Percentiles rank a stretch among this genome's conserved stretches.
These are phyloP conservation scores for Botrytis sinoallii DNA, from an alignment of 2,329 filamentous ascomycete species.

Conservation along the genomic window DNA sequence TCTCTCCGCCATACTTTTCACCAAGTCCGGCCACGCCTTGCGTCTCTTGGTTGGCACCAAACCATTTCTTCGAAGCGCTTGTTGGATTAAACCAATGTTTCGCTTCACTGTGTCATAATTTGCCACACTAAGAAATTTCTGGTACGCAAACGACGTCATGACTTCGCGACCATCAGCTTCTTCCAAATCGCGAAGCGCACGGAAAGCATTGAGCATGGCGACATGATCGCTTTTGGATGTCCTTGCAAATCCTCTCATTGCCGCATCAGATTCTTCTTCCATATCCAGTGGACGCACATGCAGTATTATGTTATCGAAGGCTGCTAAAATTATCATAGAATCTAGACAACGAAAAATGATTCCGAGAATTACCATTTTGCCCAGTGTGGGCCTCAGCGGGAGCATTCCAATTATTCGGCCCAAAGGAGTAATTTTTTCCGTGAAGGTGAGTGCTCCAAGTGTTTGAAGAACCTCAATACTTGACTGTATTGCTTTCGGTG, in stretches of 20 bases:
- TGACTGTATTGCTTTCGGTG: constrained; percentile 74
- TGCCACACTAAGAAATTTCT: constrained; percentile 35
- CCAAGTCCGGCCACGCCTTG: constrained; percentile 10
- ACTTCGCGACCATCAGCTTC: constrained; percentile 18
- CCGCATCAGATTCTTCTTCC: constrained; percentile 68
- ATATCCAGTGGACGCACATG: constrained; percentile 81
- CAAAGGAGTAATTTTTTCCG: constrained; percentile 75
- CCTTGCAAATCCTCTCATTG: constrained; percentile 66
- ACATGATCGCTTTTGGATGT: constrained; percentile 47
- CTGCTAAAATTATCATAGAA: constrained; percentile 79
- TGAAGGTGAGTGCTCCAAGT: constrained; percentile 81
- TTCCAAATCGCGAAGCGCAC: constrained; percentile 39
- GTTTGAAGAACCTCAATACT: constrained; percentile 74
- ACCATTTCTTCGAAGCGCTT: neutral
- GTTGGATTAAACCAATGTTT: neutral
- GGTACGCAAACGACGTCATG: constrained; percentile 17
- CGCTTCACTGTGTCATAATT: neutral
- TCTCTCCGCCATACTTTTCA: constrained; percentile 34
- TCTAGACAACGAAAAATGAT: constrained; percentile 89
- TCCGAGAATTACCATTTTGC: constrained; percentile 91
- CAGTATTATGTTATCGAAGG: constrained; percentile 78
- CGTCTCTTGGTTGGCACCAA: neutral
- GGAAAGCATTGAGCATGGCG: constrained; percentile 44
- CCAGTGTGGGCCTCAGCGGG: constrained; percentile 82
- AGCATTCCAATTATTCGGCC: constrained; percentile 87